These are phyloP conservation scores for Podaxis sp. DNA, from an alignment of 768 basidiomycete species.

Conservation along the genomic window DNA sequence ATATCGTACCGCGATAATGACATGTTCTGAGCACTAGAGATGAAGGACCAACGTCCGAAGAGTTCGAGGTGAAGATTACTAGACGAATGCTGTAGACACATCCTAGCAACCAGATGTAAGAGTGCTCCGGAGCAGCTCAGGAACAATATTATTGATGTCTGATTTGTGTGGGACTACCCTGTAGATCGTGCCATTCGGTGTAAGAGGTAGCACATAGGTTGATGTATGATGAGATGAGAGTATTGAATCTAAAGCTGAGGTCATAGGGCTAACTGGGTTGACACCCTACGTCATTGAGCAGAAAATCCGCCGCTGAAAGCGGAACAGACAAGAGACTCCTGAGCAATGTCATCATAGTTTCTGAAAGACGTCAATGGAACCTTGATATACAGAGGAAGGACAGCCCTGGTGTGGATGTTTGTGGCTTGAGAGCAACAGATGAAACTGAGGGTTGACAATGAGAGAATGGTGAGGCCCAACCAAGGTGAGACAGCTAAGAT, in stretches of 20 bases:
- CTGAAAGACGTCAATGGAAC: background rate
- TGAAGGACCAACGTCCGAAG: background rate
- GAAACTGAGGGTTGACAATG: background rate
- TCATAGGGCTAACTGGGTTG: background rate
- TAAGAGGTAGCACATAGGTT: background rate
- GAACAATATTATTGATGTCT: background rate
- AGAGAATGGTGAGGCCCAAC: background rate
- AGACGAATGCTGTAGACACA: background rate
- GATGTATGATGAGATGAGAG: background rate
- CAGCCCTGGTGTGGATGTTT: background rate
- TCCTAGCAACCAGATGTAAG: background rate
- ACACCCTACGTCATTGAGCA: conserved; percentile 12
- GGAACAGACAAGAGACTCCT: background rate
- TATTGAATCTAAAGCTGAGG: conserved; percentile 1
- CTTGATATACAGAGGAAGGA: background rate
- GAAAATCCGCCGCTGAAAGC: conserved; percentile 3
- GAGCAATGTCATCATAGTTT: conserved; percentile 8
- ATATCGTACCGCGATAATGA: background rate
- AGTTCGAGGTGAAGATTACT: background rate
- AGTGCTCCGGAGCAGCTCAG: background rate
- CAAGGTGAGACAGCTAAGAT: background rate
- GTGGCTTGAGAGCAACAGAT: background rate
- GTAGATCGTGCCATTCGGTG: background rate
- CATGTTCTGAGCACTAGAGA: background rate
- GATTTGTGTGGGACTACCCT: conserved; percentile 3